A percentile compares a stretch with the other conserved stretches of the same genome.
Evolutionary conservation across 2,329 filamentous ascomycete species (phyloP).

Genomic region (Aspergillus sp.): DNA sequence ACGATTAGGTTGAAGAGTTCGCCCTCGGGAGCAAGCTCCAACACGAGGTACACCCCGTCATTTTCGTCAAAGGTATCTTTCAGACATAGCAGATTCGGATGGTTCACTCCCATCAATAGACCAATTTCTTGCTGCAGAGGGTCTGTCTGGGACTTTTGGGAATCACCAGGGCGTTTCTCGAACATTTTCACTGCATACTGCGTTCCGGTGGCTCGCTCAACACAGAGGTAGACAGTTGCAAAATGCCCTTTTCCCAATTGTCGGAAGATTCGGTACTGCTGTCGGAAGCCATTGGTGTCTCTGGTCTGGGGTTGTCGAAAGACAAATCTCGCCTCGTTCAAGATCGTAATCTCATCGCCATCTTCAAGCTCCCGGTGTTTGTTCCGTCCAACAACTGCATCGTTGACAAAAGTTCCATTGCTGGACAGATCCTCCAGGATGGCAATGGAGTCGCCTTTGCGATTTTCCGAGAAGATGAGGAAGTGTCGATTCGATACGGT

Average conservation of each 20-base stretch:
- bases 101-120: constrained; percentile 94
- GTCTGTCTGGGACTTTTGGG: constrained; percentile 80
- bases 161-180: constrained; percentile 76
- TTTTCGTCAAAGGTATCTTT: constrained; percentile 94
- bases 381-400: constrained; percentile 85
- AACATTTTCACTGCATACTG: constrained; percentile 94
- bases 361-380: constrained; percentile 85
- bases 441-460: constrained; percentile 59
- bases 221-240: constrained; percentile 86
- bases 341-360: constrained; percentile 84
- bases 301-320: constrained; percentile 83
- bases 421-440: constrained; percentile 90
- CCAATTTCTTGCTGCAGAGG: constrained; percentile 93
- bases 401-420: constrained; percentile 96
- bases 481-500: constrained; percentile 79
- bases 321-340: constrained; percentile 81
- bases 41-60: constrained; percentile 84
- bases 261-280: constrained; percentile 81
- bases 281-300: constrained; percentile 73
- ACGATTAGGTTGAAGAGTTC: constrained; percentile 97
- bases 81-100: constrained; percentile 86
- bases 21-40: constrained; percentile 88
- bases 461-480: constrained; percentile 57
- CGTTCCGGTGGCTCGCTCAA: constrained; percentile 78
- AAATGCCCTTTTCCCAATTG: constrained; percentile 94